phyloP scores from a whole-genome alignment of 495 filamentous ascomycete genomes.

The Bathelium albidoporum region DNA sequence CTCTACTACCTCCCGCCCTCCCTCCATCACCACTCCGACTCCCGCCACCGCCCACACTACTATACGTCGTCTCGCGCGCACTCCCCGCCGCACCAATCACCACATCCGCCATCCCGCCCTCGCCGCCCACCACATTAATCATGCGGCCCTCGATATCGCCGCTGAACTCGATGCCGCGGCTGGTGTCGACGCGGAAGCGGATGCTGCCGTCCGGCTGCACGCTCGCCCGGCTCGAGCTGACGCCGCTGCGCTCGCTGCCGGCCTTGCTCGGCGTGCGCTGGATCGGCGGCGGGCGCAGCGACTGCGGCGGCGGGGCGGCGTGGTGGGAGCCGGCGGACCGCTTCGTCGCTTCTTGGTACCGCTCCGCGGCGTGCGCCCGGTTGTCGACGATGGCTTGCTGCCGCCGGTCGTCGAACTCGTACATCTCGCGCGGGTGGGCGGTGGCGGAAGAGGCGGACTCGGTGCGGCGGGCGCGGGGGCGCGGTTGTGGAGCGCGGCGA shows the following conservation, averaged over 20 bases:
- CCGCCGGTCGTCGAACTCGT: constrained; percentile 1
- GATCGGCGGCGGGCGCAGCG: not conserved
- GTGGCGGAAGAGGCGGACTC: not conserved
- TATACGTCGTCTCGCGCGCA: not conserved
- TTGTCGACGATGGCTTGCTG: not conserved
- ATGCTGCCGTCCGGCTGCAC: not conserved
- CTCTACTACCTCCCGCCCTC: not conserved
- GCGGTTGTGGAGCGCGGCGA: not conserved
- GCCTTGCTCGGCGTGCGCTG: not conserved
- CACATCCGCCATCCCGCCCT: not conserved
- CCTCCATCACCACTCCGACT: not conserved
- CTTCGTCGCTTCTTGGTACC: not conserved
- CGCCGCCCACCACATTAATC: not conserved
- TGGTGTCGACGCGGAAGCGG: not conserved
- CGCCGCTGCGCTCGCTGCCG: not conserved
- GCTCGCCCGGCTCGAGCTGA: not conserved
- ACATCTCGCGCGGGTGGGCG: not conserved
- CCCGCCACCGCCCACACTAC: too few species aligned
- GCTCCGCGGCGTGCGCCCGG: not conserved
- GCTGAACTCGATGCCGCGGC: not conserved
- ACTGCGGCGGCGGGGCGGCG: not conserved
- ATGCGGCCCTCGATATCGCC: not conserved
- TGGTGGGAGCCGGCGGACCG: not conserved
- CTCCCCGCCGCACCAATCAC: not conserved
- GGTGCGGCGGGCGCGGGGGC: not conserved